Percentiles rank a stretch among this genome's conserved stretches.
phyloP scores from a whole-genome alignment of 352 stramenopile species.

The Paralagenidium karlingii region DNA sequence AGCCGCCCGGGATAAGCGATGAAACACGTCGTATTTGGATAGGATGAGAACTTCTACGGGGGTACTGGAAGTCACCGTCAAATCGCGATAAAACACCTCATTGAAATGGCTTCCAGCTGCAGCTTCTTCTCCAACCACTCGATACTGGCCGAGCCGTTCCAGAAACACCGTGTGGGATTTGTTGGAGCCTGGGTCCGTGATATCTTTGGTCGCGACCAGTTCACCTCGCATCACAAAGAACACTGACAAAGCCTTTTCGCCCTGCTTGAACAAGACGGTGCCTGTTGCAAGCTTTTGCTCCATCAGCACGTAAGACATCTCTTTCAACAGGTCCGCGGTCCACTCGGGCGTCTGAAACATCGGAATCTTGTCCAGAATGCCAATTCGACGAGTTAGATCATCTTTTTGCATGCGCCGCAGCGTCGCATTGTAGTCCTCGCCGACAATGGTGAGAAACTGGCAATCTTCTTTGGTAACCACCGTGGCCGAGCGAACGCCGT shows the following conservation, averaged over 20 bases:
- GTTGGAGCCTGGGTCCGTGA: slow-evolving; percentile 21
- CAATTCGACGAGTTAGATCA: slow-evolving; percentile 40
- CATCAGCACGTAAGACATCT: slow-evolving; percentile 57
- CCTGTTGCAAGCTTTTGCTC: slow-evolving; percentile 41
- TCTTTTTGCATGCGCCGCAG: slow-evolving; percentile 58
- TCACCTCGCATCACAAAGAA: slow-evolving; percentile 67
- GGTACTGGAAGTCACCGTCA: slow-evolving; percentile 48
- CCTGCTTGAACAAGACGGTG: slow-evolving; percentile 35
- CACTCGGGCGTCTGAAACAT: slow-evolving; percentile 68
- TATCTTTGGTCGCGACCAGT: slow-evolving; percentile 33
- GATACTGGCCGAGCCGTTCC: slow-evolving; percentile 38
- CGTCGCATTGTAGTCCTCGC: slow-evolving; percentile 62
- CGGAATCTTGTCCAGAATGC: slow-evolving; percentile 42
- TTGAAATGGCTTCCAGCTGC: slow-evolving; percentile 51
- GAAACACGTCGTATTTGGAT: slow-evolving; percentile 72
- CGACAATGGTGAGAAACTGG: slow-evolving; percentile 54
- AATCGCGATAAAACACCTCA: slow-evolving; percentile 39
- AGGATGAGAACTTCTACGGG: slow-evolving; percentile 54
- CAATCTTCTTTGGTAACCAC: slow-evolving; percentile 47
- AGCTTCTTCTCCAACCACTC: slow-evolving; percentile 56
- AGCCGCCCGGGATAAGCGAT: slow-evolving; percentile 38
- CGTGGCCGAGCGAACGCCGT: slow-evolving; percentile 52
- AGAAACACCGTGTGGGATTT: slow-evolving; percentile 29
- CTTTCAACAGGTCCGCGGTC: slow-evolving; percentile 51
- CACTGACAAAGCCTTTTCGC: slow-evolving; percentile 42